A percentile compares a stretch with the other conserved stretches of the same genome.
Conservation (phyloP, 2,329 filamentous ascomycete genomes). For the Calonectria pauciramosa region DNA sequence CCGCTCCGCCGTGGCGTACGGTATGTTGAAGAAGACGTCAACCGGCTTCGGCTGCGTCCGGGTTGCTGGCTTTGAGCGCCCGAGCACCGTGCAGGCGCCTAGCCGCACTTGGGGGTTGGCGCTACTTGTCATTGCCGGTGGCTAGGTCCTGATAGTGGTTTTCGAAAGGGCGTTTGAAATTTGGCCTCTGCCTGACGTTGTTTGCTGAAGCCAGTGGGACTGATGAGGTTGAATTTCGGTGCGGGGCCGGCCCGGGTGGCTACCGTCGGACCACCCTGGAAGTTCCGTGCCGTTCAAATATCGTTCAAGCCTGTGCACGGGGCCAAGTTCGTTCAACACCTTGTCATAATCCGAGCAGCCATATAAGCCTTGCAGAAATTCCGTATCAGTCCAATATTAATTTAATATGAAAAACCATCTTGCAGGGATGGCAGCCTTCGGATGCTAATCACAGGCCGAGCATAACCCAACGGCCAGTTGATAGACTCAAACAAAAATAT, state of each 20-base stretch:
- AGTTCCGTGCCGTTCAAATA: neutral
- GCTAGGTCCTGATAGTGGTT: neutral
- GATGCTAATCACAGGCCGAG: neutral
- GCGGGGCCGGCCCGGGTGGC: conserved; percentile 15
- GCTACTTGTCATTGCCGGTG: neutral
- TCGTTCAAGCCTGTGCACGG: neutral
- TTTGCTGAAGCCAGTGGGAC: neutral
- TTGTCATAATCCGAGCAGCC: neutral
- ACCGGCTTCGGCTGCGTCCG: conserved; percentile 55
- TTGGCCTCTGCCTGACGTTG: neutral
- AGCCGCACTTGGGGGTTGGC: conserved; percentile 30
- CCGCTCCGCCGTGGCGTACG: conserved; percentile 63
- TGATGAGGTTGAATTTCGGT: conserved; percentile 17
- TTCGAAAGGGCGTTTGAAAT: no score
- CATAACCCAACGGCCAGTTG: neutral
- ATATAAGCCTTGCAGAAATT: neutral
- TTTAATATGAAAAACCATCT: neutral
- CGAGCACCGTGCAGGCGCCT: conserved; percentile 42
- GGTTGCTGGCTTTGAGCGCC: conserved; percentile 39
- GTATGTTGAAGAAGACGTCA: conserved; percentile 64
- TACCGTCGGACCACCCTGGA: conserved; percentile 2
- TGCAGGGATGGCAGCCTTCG: neutral
- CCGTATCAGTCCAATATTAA: neutral
- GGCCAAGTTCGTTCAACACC: neutral
- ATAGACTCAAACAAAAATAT: conserved; percentile 28